phyloP scores from a whole-genome alignment of 768 basidiomycete genomes.

The Lentinula edodes region DNA sequence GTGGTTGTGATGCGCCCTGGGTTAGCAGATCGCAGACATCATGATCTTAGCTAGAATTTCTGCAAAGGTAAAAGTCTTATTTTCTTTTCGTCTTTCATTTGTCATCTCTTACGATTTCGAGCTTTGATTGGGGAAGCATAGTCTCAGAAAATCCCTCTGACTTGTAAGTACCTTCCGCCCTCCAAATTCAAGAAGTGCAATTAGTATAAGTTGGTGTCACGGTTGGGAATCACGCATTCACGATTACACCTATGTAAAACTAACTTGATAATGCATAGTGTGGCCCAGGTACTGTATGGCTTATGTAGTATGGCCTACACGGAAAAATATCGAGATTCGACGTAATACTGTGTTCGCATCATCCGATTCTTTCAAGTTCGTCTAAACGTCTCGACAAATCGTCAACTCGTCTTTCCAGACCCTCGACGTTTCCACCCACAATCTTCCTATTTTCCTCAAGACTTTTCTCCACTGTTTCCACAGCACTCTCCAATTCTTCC shows the following conservation, averaged over 20 bases:
- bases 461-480: slow-evolving; percentile 70
- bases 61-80: not conserved
- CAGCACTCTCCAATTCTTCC: slow-evolving; percentile 61
- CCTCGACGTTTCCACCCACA: slow-evolving; percentile 68
- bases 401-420: slow-evolving; percentile 53
- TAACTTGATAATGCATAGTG: no score
- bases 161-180: no score
- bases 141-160: no score
- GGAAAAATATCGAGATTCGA: no score
- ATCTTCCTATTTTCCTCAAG: slow-evolving; percentile 66
- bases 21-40: not conserved
- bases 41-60: not conserved
- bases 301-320: no score
- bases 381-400: slow-evolving; percentile 36
- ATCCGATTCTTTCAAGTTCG: slow-evolving; percentile 9
- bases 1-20: not conserved
- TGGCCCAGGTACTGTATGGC: no score
- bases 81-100: not conserved
- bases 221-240: no score
- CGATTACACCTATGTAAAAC: no score
- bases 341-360: not conserved
- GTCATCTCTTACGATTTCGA: no score
- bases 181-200: no score
- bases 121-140: no score
- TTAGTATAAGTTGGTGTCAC: no score